These are phyloP conservation scores for Echinosophora koreensis DNA, from an alignment of 306 rosid genomes.

Conservation along the genomic window DNA sequence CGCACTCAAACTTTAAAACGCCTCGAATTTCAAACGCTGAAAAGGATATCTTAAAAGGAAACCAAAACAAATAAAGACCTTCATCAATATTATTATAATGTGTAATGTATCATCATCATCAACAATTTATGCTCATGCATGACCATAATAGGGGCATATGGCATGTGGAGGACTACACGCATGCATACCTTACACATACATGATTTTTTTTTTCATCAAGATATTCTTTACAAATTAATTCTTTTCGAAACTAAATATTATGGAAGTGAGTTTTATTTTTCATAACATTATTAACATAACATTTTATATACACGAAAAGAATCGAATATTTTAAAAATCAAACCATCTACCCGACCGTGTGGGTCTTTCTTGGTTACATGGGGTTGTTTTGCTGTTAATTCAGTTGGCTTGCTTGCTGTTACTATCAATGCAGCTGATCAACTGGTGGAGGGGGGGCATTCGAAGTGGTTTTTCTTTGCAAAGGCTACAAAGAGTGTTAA, in stretches of 20 bases:
- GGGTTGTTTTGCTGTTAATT: background rate
- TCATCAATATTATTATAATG: background rate
- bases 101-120: background rate
- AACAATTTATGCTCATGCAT: constrained; percentile 1
- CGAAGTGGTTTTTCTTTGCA: background rate
- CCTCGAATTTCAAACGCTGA: constrained; percentile 55
- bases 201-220: no score
- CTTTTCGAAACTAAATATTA: no score
- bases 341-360: no score
- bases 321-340: no score
- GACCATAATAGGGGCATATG: background rate
- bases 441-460: background rate
- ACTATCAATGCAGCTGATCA: background rate
- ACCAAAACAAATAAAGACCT: constrained; percentile 23
- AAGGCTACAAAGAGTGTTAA: background rate
- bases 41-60: constrained; percentile 42
- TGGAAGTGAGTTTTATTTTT: no score
- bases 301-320: no score
- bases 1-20: constrained; percentile 55
- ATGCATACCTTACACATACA: background rate
- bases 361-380: no score
- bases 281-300: no score
- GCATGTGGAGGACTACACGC: background rate
- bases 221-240: no score
- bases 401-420: background rate